Base-by-base conservation (phyloP, 75 land plant species). In the Azolla pinnata region DNA sequence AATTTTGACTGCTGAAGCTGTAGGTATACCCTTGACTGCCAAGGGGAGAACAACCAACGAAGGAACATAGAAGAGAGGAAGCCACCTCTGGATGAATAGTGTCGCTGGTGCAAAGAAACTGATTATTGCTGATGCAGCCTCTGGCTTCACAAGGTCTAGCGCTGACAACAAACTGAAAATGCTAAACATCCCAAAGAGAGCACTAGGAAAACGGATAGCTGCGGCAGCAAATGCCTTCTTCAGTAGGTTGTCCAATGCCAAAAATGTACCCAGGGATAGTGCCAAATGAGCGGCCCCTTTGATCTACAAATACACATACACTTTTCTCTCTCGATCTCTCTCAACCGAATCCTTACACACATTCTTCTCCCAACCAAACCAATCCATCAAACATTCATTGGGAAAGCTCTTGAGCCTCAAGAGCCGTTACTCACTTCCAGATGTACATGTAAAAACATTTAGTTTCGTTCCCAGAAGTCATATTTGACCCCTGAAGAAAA, bases 101-200 rank as follows among this genome's bases (percentile, higher is more conserved):
- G 68, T 80, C 5, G 96, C 97, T 14, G 97, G 97, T 67, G 80
- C 69, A 63, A 92, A 88, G 65, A 92, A 88, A 53, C 62, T 55
- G 67, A 82, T 67, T 61, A 85, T 53, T 4, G 67, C 44, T 18
- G 53, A 52, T 0, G 87, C 96, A 2, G 83, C 83, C 9, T 68
- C 71, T 0, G 82, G 80, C 14, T 64, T 72, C 33, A 72, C 26
- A 27, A 48, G 25, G 68, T 86, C 96, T 44, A 83, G 55, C 25
- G 69, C 56, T 34, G 69, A 29, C 57, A 93, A 28, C 49, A 85
- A 60, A 1, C 80, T 64, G 66, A 93, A 93, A 21, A 93, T 70
- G 51, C 87, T 81, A 51, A 93, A 85, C 98, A 93, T 93, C 44
- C 98, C 98, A 72, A 93, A 93, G 10, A 93, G 59, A 0, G 98